Base-by-base conservation (phyloP, 129 eudicot genomes). In the Chrysanthemum lavandulifolium region DNA sequence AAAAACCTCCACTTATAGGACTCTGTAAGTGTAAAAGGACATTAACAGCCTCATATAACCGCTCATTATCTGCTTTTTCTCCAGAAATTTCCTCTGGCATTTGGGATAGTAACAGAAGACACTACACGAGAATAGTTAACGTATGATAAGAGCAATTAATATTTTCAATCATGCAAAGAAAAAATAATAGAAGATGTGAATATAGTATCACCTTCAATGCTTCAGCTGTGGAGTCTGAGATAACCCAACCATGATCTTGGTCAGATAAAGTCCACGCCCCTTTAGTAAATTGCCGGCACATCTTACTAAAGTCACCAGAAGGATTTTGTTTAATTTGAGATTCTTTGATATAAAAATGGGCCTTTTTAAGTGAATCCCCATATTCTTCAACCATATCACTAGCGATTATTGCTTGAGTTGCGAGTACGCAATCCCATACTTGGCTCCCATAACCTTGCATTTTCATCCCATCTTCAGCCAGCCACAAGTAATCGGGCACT, bases 391-490 rank as follows among this genome's bases (percentile, higher is more conserved):
- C 84, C 97, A 91, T 85, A 21, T 81, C 78, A 67, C 76, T 87
- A 40, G 95, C 76, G 2, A 91, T 77, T 62, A 91, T 75, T 77
- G 97, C 97, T 67, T 85, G 97, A 70, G 91, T 87, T 45, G 95
- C 89, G 51, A 91, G 82, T 69, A 74, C 29, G 50, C 88, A 83
- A 65, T 91, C 97, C 97, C 95, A 91, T 6, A 84, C 0, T 68
- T 91, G 97, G 76, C 97, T 87, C 63, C 97, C 95, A 80, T 82
- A 91, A 71, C 86, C 82, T 80, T 90, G 97, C 91, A 84, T 78
- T 29, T 80, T 91, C 95, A 91, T 87, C 62, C 97, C 97, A 80
- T 91, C 97, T 73, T 91, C 97, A 16, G 97, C 95, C 25, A 91
- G 73, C 97, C 97, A 91, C 51, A 85, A 68, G 69, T 75, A 91